Evolutionary conservation across 2,329 filamentous ascomycete genomes (phyloP), one percentile per base, ranked within the genome.

Genomic region (Trichoderma citrinoviride): DNA sequence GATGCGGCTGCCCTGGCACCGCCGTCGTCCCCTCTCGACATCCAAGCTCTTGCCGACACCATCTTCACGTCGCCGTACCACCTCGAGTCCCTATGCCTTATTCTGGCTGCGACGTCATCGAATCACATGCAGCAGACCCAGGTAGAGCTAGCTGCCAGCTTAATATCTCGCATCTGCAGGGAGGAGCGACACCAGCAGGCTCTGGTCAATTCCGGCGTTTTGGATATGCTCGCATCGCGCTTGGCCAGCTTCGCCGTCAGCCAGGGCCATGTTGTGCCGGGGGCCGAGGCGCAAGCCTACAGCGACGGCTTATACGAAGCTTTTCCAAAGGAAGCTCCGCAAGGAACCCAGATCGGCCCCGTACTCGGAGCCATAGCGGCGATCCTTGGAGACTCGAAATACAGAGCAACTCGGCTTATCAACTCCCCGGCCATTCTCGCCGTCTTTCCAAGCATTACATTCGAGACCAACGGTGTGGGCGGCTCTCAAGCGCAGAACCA

Each of bases 371-470:
- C 93, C 0, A 85, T 96, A 57, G 84, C 88, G 21, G 84, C 88
- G 52, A 90, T 97, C 54, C 85, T 97, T 56, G 85, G 88, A 67
- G 87, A 91, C 71, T 97, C 94, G 0, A 89, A 88, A 69, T 91
- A 89, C 75, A 86, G 92, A 62, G 88, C 91, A 10, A 89, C 89
- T 68, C 85, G 91, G 70, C 83, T 91, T 55, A 77, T 90, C 49
- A 88, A 85, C 66, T 89, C 90, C 1, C 89, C 89, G 1, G 83
- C 87, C 0, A 86, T 93, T 46, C 78, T 91, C 64, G 85, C 88
- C 21, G 84, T 91, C 12, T 90, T 92, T 67, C 89, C 89, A 2
- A 81, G 82, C 49, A 77, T 84, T 44, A 83, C 85, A 49, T 84
- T 86, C 61, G 63, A 65, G 43, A 14, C 23, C 15, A 47, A 14